phyloP scores from a whole-genome alignment of 1,139 yeast genomes.

The Hyphopichia burtonii region DNA sequence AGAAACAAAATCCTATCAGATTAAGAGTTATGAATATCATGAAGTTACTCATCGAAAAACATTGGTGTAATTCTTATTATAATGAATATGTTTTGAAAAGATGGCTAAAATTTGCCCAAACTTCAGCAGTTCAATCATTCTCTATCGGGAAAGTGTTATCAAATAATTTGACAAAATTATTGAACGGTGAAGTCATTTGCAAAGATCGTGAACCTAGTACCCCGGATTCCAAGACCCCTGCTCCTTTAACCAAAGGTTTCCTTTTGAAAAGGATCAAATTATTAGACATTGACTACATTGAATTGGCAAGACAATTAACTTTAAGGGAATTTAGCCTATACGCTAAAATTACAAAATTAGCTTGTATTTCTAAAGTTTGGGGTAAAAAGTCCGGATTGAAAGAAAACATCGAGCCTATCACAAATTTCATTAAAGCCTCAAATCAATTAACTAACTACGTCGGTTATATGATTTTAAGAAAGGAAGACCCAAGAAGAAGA shows the following conservation, averaged over 20 bases:
- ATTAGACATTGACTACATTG: conserved; percentile 70
- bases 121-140: conserved; percentile 43
- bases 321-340: conserved; percentile 73
- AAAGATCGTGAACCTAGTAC: conserved; percentile 30
- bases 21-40: conserved; percentile 68
- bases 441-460: conserved; percentile 85
- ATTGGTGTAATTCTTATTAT: conserved; percentile 72
- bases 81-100: conserved; percentile 47
- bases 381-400: conserved; percentile 62
- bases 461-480: conserved; percentile 69
- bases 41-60: conserved; percentile 67
- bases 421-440: conserved; percentile 73
- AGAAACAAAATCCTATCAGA: conserved; percentile 67
- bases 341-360: conserved; percentile 65
- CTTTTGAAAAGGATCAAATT: conserved; percentile 46
- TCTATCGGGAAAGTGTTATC: conserved; percentile 33
- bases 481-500: conserved; percentile 62
- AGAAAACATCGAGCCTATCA: conserved; percentile 54
- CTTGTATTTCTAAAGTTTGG: conserved; percentile 81
- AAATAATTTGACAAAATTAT: conserved; percentile 23
- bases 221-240: conserved; percentile 37
- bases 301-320: conserved; percentile 82
- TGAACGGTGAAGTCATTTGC: conserved; percentile 33
- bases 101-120: conserved; percentile 59
- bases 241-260: conserved; percentile 39